phyloP scores from a whole-genome alignment of 257 asterid genomes.

The Solanum sitiens region DNA sequence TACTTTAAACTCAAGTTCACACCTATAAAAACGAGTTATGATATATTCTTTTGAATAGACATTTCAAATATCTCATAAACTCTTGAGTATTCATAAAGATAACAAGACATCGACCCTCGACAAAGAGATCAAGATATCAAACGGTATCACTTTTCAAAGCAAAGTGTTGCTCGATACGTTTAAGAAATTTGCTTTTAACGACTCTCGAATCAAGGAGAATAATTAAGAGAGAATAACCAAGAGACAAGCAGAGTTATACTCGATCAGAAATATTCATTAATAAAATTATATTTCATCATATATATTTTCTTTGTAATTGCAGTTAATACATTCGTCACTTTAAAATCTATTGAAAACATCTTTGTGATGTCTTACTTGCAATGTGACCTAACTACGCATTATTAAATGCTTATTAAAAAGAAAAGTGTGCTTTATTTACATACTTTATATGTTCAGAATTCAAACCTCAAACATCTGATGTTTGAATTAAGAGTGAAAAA shows the following conservation, averaged over 20 bases:
- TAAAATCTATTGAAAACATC: background rate
- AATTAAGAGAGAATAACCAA: background rate
- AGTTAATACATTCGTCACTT: background rate
- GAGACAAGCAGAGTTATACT: background rate
- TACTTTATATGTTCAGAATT: background rate
- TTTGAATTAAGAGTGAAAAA: background rate
- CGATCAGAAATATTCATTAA: too few relatives aligned
- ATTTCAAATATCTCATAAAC: background rate
- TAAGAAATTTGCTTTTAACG: too few relatives aligned
- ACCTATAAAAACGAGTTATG: too few relatives aligned
- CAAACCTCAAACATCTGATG: accelerated
- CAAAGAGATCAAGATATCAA: background rate
- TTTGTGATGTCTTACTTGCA: background rate
- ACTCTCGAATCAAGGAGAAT: background rate
- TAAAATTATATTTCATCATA: too few relatives aligned
- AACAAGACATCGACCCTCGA: accelerated
- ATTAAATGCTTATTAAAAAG: background rate
- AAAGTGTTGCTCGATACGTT: background rate
- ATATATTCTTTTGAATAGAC: too few relatives aligned
- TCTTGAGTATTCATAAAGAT: accelerated
- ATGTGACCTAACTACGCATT: too few relatives aligned
- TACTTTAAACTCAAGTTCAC: too few relatives aligned
- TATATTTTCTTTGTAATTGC: background rate
- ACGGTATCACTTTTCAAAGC: background rate
- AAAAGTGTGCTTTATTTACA: too few relatives aligned